Evolutionary conservation across 2,329 filamentous ascomycete genomes (phyloP).

Genomic region (Rosellinia necatrix): DNA sequence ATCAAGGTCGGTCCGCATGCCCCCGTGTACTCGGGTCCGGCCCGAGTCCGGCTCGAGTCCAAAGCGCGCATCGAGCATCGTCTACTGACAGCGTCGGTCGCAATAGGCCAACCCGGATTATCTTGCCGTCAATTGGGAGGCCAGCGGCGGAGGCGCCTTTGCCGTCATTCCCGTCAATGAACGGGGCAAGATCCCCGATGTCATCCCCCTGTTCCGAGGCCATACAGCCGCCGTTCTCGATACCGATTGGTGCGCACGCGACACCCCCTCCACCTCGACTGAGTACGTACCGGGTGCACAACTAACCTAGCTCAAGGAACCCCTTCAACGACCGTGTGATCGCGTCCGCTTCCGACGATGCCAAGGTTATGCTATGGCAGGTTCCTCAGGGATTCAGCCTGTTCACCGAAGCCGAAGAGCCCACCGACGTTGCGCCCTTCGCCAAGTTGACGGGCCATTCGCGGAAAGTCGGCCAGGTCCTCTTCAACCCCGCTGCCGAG

Average conservation of each 20-base stretch:
- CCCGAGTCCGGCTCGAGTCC: not conserved
- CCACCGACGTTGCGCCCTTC: slow-evolving; percentile 78
- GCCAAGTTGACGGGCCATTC: slow-evolving; percentile 85
- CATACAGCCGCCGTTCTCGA: slow-evolving; percentile 88
- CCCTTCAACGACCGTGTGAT: slow-evolving; percentile 94
- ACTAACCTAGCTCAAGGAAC: slow-evolving; percentile 65
- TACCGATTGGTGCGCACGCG: slow-evolving; percentile 31
- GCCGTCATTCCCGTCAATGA: slow-evolving; percentile 92
- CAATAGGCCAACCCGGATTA: slow-evolving; percentile 90
- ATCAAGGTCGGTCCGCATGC: slow-evolving; percentile 74
- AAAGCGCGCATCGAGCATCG: slow-evolving; percentile 11
- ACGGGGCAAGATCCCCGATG: slow-evolving; percentile 87
- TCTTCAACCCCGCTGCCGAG: slow-evolving; percentile 96
- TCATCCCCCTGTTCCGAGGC: slow-evolving; percentile 91
- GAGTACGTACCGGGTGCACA: not conserved
- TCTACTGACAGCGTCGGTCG: slow-evolving; percentile 28
- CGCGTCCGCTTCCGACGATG: slow-evolving; percentile 93
- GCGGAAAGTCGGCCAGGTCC: slow-evolving; percentile 95
- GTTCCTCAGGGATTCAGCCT: slow-evolving; percentile 88
- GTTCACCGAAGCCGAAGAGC: slow-evolving; percentile 82
- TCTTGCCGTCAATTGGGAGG: slow-evolving; percentile 97
- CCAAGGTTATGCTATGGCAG: slow-evolving; percentile 95
- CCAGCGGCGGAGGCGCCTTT: slow-evolving; percentile 93
- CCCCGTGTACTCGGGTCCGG: not conserved
- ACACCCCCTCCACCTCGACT: slow-evolving; percentile 10